Percentiles rank a stretch among this genome's conserved stretches.
These are phyloP conservation scores for Prunus dulcis DNA, from an alignment of 306 rosid genomes.

Conservation along the genomic window DNA sequence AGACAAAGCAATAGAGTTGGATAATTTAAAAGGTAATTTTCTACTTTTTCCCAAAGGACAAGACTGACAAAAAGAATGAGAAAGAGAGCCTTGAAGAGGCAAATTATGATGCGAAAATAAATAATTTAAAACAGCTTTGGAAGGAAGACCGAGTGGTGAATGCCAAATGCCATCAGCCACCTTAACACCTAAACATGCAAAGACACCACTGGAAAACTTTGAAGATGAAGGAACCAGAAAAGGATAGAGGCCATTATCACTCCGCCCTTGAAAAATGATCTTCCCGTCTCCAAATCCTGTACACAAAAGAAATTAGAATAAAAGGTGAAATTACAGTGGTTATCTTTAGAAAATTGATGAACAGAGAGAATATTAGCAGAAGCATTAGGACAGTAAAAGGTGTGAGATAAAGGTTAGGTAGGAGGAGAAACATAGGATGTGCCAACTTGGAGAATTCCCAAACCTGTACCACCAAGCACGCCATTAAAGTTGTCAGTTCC, in stretches of 20 bases:
- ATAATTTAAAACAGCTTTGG: not conserved
- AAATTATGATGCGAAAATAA: not conserved
- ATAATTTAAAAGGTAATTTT: not conserved
- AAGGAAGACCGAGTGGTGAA: not conserved
- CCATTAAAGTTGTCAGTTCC: not conserved
- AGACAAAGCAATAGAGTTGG: not conserved
- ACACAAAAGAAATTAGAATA: not conserved
- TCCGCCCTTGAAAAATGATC: not conserved
- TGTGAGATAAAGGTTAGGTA: not conserved
- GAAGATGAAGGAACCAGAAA: not conserved
- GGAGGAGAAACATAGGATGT: not conserved
- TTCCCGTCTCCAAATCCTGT: not conserved
- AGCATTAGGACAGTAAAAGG: not conserved
- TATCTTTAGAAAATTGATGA: not conserved
- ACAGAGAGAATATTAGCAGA: not conserved
- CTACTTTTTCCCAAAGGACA: not conserved
- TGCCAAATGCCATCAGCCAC: not conserved
- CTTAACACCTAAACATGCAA: not conserved
- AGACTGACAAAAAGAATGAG: not conserved
- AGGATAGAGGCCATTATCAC: not conserved
- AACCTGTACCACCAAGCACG: not conserved
- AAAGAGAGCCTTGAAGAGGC: not conserved
- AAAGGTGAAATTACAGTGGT: not conserved
- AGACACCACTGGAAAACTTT: not conserved
- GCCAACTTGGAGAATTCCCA: not conserved